Percentiles rank a stretch among this genome's conserved stretches.
These are phyloP conservation scores for Pseudogymnoascus verrucosus DNA, from an alignment of 2,329 filamentous ascomycete genomes.

Conservation along the genomic window DNA sequence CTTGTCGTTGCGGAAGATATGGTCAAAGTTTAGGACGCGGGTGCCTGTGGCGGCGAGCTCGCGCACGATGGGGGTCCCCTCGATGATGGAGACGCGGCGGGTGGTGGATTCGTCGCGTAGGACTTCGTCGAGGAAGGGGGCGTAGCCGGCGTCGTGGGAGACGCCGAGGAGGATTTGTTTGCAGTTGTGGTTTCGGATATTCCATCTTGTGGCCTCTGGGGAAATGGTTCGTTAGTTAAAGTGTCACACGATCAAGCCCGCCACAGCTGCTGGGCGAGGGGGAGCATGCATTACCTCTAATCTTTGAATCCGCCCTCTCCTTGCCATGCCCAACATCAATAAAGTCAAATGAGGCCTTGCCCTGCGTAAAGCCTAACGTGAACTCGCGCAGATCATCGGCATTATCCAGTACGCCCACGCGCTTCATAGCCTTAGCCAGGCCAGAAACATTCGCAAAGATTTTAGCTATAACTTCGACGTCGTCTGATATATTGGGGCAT, in stretches of 20 bases:
- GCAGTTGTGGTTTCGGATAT: slow-evolving; percentile 54
- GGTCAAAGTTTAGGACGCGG: slow-evolving; percentile 38
- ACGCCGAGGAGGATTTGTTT: slow-evolving; percentile 53
- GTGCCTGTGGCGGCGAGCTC: slow-evolving; percentile 42
- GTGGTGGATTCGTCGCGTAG: slow-evolving; percentile 36
- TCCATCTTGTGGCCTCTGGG: slow-evolving; percentile 39
- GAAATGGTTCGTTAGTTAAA: slow-evolving; percentile 12
- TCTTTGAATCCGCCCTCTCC: slow-evolving; percentile 51
- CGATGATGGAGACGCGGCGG: slow-evolving; percentile 44
- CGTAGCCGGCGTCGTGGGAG: slow-evolving; percentile 54
- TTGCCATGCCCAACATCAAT: slow-evolving; percentile 53
- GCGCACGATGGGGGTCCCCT: slow-evolving; percentile 43
- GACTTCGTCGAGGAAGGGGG: slow-evolving; percentile 49
- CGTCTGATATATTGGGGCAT: slow-evolving; percentile 36
- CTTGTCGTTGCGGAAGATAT: slow-evolving; percentile 49
- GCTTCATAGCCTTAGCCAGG: slow-evolving; percentile 42
- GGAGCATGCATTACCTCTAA: slow-evolving; percentile 39
- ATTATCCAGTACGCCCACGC: slow-evolving; percentile 39
- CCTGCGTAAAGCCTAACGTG: slow-evolving; percentile 51
- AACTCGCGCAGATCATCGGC: slow-evolving; percentile 47
- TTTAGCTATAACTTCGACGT: slow-evolving; percentile 48
- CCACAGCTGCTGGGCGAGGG: neutral
- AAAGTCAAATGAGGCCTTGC: slow-evolving; percentile 53
- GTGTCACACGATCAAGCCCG: neutral
- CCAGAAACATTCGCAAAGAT: slow-evolving; percentile 47